Evolutionary conservation across 352 stramenopile species (phyloP).

Genomic region (Paralagenidium karlingii): DNA sequence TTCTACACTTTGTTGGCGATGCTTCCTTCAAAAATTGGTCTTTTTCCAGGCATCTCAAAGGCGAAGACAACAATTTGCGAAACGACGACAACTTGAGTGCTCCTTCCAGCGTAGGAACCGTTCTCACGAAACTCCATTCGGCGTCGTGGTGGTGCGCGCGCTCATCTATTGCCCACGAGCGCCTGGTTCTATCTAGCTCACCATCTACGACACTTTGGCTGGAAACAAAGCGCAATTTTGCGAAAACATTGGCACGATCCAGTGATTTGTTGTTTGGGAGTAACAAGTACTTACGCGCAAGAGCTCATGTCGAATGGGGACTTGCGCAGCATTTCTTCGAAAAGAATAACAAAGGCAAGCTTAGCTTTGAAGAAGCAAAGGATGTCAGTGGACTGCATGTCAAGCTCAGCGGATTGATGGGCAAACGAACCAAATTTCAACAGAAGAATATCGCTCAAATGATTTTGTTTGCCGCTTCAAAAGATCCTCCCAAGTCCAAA

Average conservation of each 20-base stretch:
- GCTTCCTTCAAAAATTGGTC: conserved; percentile 47
- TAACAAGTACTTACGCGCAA: conserved; percentile 51
- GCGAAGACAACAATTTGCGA: background rate
- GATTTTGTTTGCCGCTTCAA: conserved; percentile 63
- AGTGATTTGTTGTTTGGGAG: too few relatives aligned
- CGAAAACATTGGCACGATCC: too few relatives aligned
- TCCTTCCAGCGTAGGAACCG: background rate
- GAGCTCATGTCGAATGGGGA: conserved; percentile 87
- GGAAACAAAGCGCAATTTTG: too few relatives aligned
- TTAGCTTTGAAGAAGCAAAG: conserved; percentile 80
- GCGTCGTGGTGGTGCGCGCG: conserved; percentile 64
- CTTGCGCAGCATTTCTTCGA: conserved; percentile 90
- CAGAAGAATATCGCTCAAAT: conserved; percentile 85
- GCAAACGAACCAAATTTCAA: conserved; percentile 94
- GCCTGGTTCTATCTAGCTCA: conserved; percentile 44
- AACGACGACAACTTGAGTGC: background rate
- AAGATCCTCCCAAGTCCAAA: too few relatives aligned
- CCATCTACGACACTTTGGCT: conserved; percentile 70
- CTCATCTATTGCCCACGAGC: conserved; percentile 55
- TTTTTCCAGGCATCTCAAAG: background rate
- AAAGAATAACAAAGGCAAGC: conserved; percentile 81
- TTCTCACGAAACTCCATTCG: conserved; percentile 12
- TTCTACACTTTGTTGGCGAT: conserved; percentile 56
- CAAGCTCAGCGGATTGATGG: conserved; percentile 85
- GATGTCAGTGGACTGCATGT: conserved; percentile 71